Percentiles rank a stretch among this genome's conserved stretches.
phyloP scores from a whole-genome alignment of 768 basidiomycete genomes.

The Royoungia palumana region DNA sequence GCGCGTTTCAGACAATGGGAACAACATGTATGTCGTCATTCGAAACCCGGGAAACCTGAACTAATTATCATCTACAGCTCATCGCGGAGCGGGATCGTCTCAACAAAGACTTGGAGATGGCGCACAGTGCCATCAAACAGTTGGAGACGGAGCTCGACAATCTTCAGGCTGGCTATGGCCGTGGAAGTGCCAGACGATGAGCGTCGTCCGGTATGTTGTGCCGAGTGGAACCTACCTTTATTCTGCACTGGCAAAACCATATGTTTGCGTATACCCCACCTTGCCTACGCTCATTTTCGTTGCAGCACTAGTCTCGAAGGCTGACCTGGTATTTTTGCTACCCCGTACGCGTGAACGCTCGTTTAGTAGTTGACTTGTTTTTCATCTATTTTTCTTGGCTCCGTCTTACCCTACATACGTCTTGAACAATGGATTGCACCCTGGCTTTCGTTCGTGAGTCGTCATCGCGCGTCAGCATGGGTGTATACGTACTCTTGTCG shows the following conservation, averaged over 20 bases:
- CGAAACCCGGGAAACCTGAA: conserved; percentile 2
- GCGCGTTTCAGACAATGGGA: conserved; percentile 99
- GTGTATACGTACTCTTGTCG: too few relatives aligned
- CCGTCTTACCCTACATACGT: conserved; percentile 12
- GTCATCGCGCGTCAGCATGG: too few relatives aligned
- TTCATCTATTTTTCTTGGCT: conserved; percentile 9
- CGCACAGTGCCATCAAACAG: conserved; percentile 87
- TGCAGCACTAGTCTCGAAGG: conserved; percentile 8
- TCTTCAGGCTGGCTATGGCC: conserved; percentile 81
- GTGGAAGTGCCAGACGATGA: conserved; percentile 45
- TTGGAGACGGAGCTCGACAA: conserved; percentile 89
- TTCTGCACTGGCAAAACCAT: conserved; percentile 6
- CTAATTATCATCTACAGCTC: conserved; percentile 51
- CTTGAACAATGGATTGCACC: conserved; percentile 11
- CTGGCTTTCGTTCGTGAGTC: too few relatives aligned
- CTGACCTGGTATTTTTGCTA: conserved; percentile 1
- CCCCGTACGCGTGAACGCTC: neutral
- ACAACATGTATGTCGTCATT: conserved; percentile 70
- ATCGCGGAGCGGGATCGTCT: conserved; percentile 97
- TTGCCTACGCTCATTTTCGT: conserved; percentile 20
- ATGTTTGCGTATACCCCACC: conserved; percentile 26
- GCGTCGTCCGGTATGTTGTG: neutral
- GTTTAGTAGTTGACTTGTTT: neutral
- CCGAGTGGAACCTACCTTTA: conserved; percentile 3
- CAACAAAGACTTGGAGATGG: conserved; percentile 96